phyloP scores from a whole-genome alignment of 331 rosid genomes.

The Dryas integrifolia region DNA sequence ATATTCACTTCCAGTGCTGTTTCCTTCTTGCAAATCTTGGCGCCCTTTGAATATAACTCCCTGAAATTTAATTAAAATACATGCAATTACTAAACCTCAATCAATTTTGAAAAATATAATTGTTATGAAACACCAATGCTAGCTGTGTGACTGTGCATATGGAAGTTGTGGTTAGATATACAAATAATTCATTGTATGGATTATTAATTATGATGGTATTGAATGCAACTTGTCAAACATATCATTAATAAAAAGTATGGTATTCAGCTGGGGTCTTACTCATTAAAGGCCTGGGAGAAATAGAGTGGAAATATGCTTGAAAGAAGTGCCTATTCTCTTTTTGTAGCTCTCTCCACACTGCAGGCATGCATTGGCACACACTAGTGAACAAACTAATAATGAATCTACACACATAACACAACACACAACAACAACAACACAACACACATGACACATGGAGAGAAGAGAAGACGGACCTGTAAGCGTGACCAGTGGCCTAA shows the following conservation, averaged over 20 bases:
- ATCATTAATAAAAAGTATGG: background rate
- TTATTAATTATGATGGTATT: background rate
- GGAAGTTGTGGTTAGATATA: background rate
- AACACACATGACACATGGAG: background rate
- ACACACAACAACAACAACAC: background rate
- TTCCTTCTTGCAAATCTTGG: constrained; percentile 41
- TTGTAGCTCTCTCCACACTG: constrained; percentile 93
- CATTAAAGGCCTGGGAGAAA: constrained; percentile 38
- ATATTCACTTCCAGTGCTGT: constrained; percentile 27
- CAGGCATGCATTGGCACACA: background rate
- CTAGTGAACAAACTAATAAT: background rate
- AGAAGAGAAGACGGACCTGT: constrained; percentile 45
- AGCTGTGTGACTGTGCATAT: too few relatives aligned
- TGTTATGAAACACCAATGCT: too few relatives aligned
- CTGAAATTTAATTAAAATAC: constrained; percentile 33
- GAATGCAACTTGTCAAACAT: constrained; percentile 6
- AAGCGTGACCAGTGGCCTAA: constrained; percentile 66
- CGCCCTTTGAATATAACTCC: constrained; percentile 38
- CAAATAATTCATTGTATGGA: background rate
- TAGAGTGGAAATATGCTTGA: constrained; percentile 57
- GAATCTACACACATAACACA: background rate
- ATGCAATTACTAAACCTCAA: too few relatives aligned
- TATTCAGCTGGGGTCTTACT: constrained; percentile 29
- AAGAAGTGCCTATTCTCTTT: constrained; percentile 86
- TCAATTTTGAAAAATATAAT: too few relatives aligned